phyloP scores from a whole-genome alignment of 768 basidiomycete species.

The Boletus rubroflammeus region DNA sequence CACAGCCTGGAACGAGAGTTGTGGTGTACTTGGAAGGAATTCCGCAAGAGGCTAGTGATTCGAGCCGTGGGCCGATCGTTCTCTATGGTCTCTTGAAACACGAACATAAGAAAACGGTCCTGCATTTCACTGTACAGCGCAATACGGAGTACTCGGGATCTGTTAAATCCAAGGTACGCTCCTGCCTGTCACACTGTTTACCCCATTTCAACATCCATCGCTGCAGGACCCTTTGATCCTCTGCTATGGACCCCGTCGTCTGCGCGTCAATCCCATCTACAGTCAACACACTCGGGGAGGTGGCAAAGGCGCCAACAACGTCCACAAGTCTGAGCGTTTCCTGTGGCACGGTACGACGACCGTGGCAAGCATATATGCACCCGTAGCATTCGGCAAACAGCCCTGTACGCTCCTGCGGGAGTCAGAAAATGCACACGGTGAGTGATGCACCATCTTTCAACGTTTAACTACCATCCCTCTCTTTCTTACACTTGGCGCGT shows the following conservation, averaged over 20 bases:
- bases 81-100: slow-evolving; percentile 86
- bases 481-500: neutral
- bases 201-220: neutral
- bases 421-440: slow-evolving; percentile 63
- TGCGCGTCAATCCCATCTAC: slow-evolving; percentile 83
- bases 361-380: slow-evolving; percentile 87
- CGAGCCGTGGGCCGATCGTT: slow-evolving; percentile 46
- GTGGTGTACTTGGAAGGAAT: slow-evolving; percentile 73
- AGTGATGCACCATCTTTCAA: neutral
- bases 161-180: slow-evolving; percentile 81
- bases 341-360: slow-evolving; percentile 75
- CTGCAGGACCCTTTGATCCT: slow-evolving; percentile 80
- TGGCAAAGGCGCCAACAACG: slow-evolving; percentile 90
- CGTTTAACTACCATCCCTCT: neutral
- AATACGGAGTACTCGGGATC: slow-evolving; percentile 92
- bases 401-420: slow-evolving; percentile 77
- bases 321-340: slow-evolving; percentile 94
- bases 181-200: neutral
- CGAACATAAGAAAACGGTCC: slow-evolving; percentile 91
- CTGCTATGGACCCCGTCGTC: slow-evolving; percentile 83
- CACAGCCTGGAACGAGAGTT: slow-evolving; percentile 78
- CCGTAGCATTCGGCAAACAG: slow-evolving; percentile 77
- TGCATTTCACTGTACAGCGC: slow-evolving; percentile 89
- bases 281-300: slow-evolving; percentile 91
- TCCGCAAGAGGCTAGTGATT: slow-evolving; percentile 53